These are phyloP conservation scores for Trichoderma oligosporum DNA, from an alignment of 2,329 filamentous ascomycete species.

Conservation along the genomic window DNA sequence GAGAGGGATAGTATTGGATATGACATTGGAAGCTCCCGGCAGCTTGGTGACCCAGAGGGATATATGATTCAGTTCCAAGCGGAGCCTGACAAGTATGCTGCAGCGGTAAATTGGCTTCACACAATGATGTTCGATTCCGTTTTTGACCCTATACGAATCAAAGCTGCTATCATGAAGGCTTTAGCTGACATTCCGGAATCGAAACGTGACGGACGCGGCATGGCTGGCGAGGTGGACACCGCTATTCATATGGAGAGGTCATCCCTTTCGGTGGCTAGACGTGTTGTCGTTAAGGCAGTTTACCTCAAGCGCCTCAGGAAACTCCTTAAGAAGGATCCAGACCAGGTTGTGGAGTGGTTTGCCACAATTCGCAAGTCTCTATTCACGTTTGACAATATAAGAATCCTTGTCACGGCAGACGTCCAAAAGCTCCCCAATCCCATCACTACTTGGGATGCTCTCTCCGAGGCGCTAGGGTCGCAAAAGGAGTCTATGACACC, in stretches of 20 bases:
- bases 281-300: conserved; percentile 78
- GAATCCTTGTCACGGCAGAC: conserved; percentile 79
- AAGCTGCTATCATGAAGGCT: conserved; percentile 69
- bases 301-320: conserved; percentile 84
- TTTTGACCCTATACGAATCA: conserved; percentile 68
- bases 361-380: conserved; percentile 71
- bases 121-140: conserved; percentile 84
- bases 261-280: conserved; percentile 72
- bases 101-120: conserved; percentile 77
- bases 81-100: conserved; percentile 81
- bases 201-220: conserved; percentile 77
- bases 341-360: conserved; percentile 71
- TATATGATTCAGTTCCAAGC: conserved; percentile 78
- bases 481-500: conserved; percentile 53
- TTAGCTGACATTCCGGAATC: conserved; percentile 87
- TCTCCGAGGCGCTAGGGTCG: conserved; percentile 40
- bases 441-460: conserved; percentile 70
- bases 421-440: conserved; percentile 69
- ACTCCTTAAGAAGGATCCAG: conserved; percentile 71
- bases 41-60: conserved; percentile 75
- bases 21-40: conserved; percentile 62
- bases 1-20: conserved; percentile 91
- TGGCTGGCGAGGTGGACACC: conserved; percentile 63
- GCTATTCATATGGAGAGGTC: conserved; percentile 77
- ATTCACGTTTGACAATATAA: conserved; percentile 80